Evolutionary conservation across 2,329 filamentous ascomycete genomes (phyloP).

Genomic region (Aspergillus brunneoviolaceus): DNA sequence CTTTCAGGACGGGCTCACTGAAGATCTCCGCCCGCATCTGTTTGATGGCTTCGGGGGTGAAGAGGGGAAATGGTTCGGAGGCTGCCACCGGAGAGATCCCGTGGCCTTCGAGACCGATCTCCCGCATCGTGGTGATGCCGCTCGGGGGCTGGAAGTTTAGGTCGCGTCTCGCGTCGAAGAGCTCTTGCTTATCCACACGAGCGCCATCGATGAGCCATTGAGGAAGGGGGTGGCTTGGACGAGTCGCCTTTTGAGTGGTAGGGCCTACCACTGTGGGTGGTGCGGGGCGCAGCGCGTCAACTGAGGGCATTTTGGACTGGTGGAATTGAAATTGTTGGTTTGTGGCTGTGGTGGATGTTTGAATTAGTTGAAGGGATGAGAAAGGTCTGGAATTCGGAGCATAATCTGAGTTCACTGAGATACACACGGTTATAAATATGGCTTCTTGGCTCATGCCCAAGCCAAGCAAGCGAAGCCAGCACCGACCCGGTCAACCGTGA

Average conservation of each 20-base stretch:
- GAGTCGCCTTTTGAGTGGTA: neutral
- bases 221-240: neutral
- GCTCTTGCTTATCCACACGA: neutral
- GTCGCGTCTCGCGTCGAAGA: neutral
- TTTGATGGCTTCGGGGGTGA: neutral
- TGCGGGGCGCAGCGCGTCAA: too few relatives aligned
- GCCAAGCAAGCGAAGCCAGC: too few relatives aligned
- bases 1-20: conserved; percentile 53
- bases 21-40: conserved; percentile 50
- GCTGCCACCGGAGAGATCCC: neutral
- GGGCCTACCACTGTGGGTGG: neutral
- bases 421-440: too few relatives aligned
- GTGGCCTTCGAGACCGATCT: neutral
- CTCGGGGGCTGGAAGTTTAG: neutral
- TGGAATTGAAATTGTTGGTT: too few relatives aligned
- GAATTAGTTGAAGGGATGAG: too few relatives aligned
- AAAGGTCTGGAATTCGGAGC: too few relatives aligned
- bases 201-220: neutral
- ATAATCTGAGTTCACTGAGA: too few relatives aligned
- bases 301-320: too few relatives aligned
- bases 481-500: too few relatives aligned
- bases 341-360: too few relatives aligned
- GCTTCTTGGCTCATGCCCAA: too few relatives aligned
- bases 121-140: neutral
- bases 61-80: neutral